Conservation (phyloP, 2,329 filamentous ascomycete genomes). For the Xylaria sp. region DNA sequence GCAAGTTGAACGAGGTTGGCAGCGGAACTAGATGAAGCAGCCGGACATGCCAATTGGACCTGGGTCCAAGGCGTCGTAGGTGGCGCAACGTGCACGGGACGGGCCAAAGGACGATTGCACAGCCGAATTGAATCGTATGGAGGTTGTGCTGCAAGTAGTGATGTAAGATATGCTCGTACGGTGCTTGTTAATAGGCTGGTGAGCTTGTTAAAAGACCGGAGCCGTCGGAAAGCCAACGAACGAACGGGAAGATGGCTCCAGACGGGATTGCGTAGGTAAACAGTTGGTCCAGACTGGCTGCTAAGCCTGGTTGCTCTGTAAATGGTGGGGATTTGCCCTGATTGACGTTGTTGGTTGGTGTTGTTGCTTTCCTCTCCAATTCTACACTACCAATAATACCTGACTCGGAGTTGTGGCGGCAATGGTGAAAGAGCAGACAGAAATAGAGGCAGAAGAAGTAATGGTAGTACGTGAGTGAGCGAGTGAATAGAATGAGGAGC, state of each 20-base stretch:
- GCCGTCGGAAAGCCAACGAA: constrained; percentile 24
- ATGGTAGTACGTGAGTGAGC: background rate
- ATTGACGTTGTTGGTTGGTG: constrained; percentile 11
- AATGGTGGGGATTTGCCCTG: constrained; percentile 6
- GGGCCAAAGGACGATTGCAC: constrained; percentile 2
- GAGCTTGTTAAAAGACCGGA: constrained; percentile 2
- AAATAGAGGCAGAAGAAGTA: constrained; percentile 1
- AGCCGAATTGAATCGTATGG: background rate
- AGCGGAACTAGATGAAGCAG: constrained; percentile 10
- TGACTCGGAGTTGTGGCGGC: background rate
- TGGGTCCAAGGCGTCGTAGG: constrained; percentile 19
- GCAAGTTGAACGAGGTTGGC: constrained; percentile 24
- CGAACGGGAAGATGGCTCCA: constrained; percentile 14
- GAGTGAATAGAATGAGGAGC: background rate
- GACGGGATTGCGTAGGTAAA: constrained; percentile 17
- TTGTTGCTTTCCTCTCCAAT: constrained; percentile 12
- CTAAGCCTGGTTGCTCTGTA: background rate
- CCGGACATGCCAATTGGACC: constrained; percentile 31
- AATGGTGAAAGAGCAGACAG: background rate
- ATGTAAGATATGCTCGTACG: background rate
- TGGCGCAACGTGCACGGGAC: constrained; percentile 2
- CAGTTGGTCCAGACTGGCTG: constrained; percentile 1
- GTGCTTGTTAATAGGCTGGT: constrained; percentile 6
- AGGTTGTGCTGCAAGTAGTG: background rate
- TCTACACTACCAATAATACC: background rate